Base-by-base conservation (phyloP, 129 eudicot species). In the Scalesia atractyloides region DNA sequence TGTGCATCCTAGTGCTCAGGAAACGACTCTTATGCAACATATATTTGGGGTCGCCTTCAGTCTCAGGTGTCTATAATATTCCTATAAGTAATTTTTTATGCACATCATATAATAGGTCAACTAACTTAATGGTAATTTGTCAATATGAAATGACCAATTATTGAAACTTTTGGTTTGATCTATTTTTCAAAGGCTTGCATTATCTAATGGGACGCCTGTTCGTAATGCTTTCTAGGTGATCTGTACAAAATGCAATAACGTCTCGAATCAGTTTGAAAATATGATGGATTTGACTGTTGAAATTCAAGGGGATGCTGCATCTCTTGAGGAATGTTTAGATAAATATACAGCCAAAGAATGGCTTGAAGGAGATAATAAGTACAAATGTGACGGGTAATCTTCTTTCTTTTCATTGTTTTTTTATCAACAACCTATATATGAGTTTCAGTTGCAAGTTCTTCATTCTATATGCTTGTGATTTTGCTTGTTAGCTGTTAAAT, bases 221-320 rank as follows among this genome's bases (percentile, higher is more conserved):
- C 4, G 13, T 60, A 36, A 22, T 73, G 69, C 50, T 71, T 80
- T 65, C 18, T 74, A 92, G 98, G 98, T 92, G 69, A 84, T 85
- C 39, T 92, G 98, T 68, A 79, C 91, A 44, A 73, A 87, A 59
- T 92, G 98, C 86, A 76, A 81, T 68, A 88, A 85, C 41, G 73
- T 89, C 9, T 92, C 98, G 2, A 87, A 89, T 63, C 98, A 89
- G 75, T 89, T 87, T 72, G 98, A 92, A 74, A 89, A 89, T 74
- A 92, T 92, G 98, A 92, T 92, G 98, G 98, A 92, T 75, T 77
- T 92, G 76, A 89, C 95, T 50, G 98, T 92, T 69, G 98, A 92
- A 85, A 89, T 92, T 72, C 96, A 92, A 46, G 96, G 98, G 67
- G 96, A 89, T 82, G 96, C 86, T 66, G 79, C 78, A 64, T 89